A percentile compares a stretch with the other conserved stretches of the same genome.
phyloP scores from a whole-genome alignment of 2,329 filamentous ascomycete species.

The Chalara sp. region DNA sequence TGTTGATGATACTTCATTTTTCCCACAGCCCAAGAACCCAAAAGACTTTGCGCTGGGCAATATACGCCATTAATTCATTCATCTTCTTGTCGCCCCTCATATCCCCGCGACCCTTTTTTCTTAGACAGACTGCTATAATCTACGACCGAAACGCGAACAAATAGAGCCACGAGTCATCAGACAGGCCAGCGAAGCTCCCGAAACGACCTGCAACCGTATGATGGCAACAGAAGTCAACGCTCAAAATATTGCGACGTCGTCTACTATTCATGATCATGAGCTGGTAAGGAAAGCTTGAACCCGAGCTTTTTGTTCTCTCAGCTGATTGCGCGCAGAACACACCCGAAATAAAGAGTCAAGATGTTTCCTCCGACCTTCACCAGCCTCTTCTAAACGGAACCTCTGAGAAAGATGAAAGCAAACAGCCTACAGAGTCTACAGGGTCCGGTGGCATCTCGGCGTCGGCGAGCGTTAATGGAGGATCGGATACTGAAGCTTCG shows the following conservation, averaged over 20 bases:
- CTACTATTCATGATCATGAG: conserved; percentile 24
- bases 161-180: conserved; percentile 7
- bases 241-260: conserved; percentile 35
- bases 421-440: conserved; percentile 44
- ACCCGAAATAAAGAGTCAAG: conserved; percentile 44
- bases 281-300: conserved; percentile 14
- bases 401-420: conserved; percentile 42
- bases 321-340: conserved; percentile 25
- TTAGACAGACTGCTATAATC: not conserved
- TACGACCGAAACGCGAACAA: not conserved
- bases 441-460: conserved; percentile 55
- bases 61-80: conserved; percentile 2
- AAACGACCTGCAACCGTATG: conserved; percentile 44
- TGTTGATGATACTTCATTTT: not conserved
- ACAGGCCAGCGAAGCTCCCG: conserved; percentile 23
- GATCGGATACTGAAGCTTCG: conserved; percentile 70
- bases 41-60: not conserved
- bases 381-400: conserved; percentile 39
- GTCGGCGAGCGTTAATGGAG: conserved; percentile 64
- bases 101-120: conserved; percentile 2
- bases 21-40: not conserved
- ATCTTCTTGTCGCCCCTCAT: conserved; percentile 9
- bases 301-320: not conserved
- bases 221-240: conserved; percentile 57
- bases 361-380: conserved; percentile 32